Evolutionary conservation across 2,329 filamentous ascomycete genomes (phyloP).

Genomic region (Magnaporthiopsis rhizophila): DNA sequence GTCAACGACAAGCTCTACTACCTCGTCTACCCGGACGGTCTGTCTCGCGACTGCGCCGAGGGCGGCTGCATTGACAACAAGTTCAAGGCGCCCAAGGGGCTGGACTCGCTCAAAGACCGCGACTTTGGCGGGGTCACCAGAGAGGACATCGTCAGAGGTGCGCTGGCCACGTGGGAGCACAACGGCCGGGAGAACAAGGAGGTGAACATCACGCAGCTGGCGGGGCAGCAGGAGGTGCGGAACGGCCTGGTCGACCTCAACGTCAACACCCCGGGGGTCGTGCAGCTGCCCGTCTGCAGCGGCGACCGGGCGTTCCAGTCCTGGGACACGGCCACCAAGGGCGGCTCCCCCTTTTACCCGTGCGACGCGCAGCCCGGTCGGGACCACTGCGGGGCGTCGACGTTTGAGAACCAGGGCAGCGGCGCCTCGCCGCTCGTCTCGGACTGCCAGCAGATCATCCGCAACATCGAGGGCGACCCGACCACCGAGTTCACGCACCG

Average conservation of each 20-base stretch:
- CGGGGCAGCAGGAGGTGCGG: neutral
- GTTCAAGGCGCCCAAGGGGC: conserved; percentile 22
- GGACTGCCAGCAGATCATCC: conserved; percentile 27
- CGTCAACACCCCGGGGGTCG: conserved; percentile 26
- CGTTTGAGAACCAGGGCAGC: conserved; percentile 25
- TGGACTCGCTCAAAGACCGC: conserved; percentile 17
- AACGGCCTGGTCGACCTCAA: conserved; percentile 19
- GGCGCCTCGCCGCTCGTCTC: conserved; percentile 23
- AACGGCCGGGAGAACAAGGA: conserved; percentile 25
- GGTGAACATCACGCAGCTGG: neutral
- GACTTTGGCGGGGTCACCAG: conserved; percentile 19
- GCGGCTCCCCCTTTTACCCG: conserved; percentile 21
- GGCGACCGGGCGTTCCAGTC: conserved; percentile 22
- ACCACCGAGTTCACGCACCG: conserved; percentile 13
- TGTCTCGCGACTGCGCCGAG: conserved; percentile 11
- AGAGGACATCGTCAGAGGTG: conserved; percentile 19
- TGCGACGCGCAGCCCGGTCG: conserved; percentile 21
- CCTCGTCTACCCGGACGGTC: conserved; percentile 20
- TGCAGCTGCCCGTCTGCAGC: conserved; percentile 30
- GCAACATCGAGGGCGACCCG: conserved; percentile 21
- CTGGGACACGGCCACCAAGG: conserved; percentile 20
- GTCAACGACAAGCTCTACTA: conserved; percentile 22
- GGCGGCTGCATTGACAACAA: conserved; percentile 13
- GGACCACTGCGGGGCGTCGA: conserved; percentile 21
- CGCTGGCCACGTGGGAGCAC: conserved; percentile 18